Evolutionary conservation across 169 alveolate genomes (phyloP).

Genomic region (Hammondia hammondi): DNA sequence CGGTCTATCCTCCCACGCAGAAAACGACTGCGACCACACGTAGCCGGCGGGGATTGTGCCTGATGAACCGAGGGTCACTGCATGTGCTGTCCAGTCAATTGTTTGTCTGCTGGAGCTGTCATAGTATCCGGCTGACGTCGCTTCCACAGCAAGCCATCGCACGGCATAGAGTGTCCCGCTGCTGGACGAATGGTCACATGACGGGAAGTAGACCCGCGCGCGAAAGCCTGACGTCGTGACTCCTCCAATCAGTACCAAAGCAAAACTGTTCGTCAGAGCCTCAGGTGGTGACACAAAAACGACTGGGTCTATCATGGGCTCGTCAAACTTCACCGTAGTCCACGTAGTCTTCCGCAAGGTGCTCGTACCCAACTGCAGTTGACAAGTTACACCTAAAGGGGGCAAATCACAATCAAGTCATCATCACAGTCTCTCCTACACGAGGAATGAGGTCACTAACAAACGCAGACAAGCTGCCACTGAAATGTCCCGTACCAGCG

Average conservation of each 20-base stretch:
- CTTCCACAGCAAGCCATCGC: conserved; percentile 7
- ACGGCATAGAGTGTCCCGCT: neutral
- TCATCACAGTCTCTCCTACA: too few relatives aligned
- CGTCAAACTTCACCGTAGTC: neutral
- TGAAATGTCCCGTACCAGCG: neutral
- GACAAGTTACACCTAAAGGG: neutral
- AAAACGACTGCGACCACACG: neutral
- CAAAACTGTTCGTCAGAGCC: neutral
- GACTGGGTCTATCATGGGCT: neutral
- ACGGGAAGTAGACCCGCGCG: neutral
- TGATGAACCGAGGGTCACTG: neutral
- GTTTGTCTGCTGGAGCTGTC: neutral
- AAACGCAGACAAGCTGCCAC: neutral
- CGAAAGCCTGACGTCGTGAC: neutral
- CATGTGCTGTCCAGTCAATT: conserved; percentile 1
- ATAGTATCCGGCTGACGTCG: neutral
- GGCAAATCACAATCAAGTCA: neutral
- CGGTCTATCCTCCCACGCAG: neutral
- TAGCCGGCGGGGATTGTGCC: neutral
- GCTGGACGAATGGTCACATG: neutral
- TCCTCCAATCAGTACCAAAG: neutral
- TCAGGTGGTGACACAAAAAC: conserved; percentile 6
- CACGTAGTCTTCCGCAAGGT: neutral
- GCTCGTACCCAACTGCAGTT: neutral
- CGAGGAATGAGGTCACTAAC: too few relatives aligned